Evolutionary conservation across 2,329 filamentous ascomycete genomes (phyloP).

Genomic region (Trichoderma afroharzianum): DNA sequence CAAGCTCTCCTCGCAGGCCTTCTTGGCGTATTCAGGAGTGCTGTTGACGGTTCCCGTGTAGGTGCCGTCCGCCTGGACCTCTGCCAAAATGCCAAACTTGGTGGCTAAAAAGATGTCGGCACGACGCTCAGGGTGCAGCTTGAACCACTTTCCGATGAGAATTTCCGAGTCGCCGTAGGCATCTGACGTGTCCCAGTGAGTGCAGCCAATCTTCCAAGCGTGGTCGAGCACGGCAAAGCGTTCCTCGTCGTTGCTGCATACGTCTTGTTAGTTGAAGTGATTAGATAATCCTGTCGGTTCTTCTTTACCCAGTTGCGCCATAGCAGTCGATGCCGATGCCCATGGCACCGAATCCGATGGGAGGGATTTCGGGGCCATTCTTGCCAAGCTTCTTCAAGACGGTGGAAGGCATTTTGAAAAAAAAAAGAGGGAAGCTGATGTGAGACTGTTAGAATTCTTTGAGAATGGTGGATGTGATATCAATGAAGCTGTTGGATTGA

Average conservation of each 20-base stretch:
- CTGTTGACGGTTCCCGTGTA: neutral
- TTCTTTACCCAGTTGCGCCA: constrained; percentile 30
- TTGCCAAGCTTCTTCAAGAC: constrained; percentile 39
- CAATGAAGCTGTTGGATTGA: neutral
- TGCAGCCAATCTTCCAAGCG: constrained; percentile 47
- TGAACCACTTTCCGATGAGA: constrained; percentile 48
- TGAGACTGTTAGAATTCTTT: neutral
- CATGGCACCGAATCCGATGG: constrained; percentile 54
- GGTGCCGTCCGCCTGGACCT: constrained; percentile 18
- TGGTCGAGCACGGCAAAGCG: constrained; percentile 49
- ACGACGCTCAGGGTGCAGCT: constrained; percentile 41
- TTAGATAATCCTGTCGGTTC: too few species aligned
- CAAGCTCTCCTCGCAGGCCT: constrained; percentile 35
- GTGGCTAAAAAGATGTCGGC: constrained; percentile 47
- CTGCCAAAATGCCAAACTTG: constrained; percentile 30
- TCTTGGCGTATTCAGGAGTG: constrained; percentile 19
- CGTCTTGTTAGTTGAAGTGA: neutral
- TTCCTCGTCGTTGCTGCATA: constrained; percentile 34
- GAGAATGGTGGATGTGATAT: neutral
- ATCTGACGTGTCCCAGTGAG: constrained; percentile 50
- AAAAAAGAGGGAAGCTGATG: neutral
- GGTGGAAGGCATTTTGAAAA: neutral
- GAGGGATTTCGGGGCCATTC: constrained; percentile 48
- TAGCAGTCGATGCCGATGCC: constrained; percentile 38
- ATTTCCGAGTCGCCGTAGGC: constrained; percentile 47